Percentiles rank a stretch among this genome's conserved stretches.
These are phyloP conservation scores for Chrysoporthe puriensis DNA, from an alignment of 2,329 filamentous ascomycete species.

Conservation along the genomic window DNA sequence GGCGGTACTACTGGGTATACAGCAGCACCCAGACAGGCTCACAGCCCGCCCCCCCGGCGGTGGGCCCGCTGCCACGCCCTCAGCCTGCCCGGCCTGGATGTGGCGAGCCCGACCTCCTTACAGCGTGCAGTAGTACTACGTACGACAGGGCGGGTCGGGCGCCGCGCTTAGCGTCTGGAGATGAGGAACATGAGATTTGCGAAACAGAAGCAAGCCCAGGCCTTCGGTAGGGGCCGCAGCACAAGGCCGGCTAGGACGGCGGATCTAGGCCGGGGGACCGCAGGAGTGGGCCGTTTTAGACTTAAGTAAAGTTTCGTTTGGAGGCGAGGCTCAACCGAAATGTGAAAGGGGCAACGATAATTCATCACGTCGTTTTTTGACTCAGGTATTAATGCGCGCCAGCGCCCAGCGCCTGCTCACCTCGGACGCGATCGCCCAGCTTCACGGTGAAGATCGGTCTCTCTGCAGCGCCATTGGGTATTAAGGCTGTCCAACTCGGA, in stretches of 20 bases:
- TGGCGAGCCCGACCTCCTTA: not conserved
- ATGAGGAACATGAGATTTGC: too few relatives aligned
- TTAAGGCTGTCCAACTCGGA: not conserved
- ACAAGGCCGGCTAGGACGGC: not conserved
- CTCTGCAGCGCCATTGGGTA: not conserved
- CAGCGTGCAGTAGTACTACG: too few relatives aligned
- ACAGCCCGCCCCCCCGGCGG: not conserved
- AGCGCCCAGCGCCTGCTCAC: too few relatives aligned
- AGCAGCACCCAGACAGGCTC: not conserved
- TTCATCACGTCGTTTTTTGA: not conserved
- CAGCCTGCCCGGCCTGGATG: not conserved
- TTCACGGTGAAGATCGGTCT: not conserved
- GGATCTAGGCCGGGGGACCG: not conserved
- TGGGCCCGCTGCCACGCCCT: not conserved
- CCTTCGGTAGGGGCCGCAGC: not conserved
- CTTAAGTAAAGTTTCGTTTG: not conserved
- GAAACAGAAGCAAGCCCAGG: too few relatives aligned
- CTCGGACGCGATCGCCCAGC: too few relatives aligned
- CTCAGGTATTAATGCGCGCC: not conserved
- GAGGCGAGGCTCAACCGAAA: slow-evolving; percentile 1
- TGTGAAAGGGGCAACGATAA: not conserved
- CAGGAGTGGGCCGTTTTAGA: slow-evolving; percentile 5
- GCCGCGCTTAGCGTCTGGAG: too few relatives aligned
- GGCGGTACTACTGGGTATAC: too few relatives aligned
- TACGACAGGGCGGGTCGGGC: too few relatives aligned